Evolutionary conservation across 192 early-diverging fungal species (phyloP).

Genomic region (Geranomyces variabilis): DNA sequence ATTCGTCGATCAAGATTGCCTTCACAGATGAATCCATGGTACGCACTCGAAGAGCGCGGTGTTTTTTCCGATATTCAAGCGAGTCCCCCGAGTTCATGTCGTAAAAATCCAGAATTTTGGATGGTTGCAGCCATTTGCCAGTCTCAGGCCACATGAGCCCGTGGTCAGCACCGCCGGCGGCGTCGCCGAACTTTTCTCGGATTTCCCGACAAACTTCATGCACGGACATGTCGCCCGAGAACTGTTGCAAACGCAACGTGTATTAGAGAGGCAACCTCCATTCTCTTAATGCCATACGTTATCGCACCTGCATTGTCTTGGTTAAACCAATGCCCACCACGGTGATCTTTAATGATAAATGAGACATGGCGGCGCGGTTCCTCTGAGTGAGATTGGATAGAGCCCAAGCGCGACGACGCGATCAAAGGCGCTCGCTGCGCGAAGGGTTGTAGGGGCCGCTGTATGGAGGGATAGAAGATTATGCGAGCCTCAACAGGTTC

Average conservation of each 20-base stretch:
- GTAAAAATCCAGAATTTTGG: slow-evolving; percentile 62
- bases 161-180: slow-evolving; percentile 56
- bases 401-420: no score
- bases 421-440: no score
- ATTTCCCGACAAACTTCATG: slow-evolving; percentile 62
- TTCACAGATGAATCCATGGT: slow-evolving; percentile 59
- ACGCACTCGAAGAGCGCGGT: slow-evolving; percentile 54
- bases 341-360: slow-evolving; percentile 44
- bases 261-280: neutral
- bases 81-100: slow-evolving; percentile 58
- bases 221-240: slow-evolving; percentile 50
- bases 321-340: slow-evolving; percentile 42
- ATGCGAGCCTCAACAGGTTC: no score
- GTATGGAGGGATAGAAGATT: no score
- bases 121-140: slow-evolving; percentile 56
- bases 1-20: slow-evolving; percentile 60
- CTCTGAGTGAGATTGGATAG: no score
- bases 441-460: no score
- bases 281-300: no score
- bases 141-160: slow-evolving; percentile 55
- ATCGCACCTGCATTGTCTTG: slow-evolving; percentile 46
- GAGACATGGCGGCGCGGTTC: slow-evolving; percentile 33
- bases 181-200: slow-evolving; percentile 55
- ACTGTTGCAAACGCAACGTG: slow-evolving; percentile 32
- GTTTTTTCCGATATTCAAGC: slow-evolving; percentile 64